Percentiles rank a stretch among this genome's conserved stretches.
Conservation (phyloP, 345 rosid species). For the Eutrema japonicum region DNA sequence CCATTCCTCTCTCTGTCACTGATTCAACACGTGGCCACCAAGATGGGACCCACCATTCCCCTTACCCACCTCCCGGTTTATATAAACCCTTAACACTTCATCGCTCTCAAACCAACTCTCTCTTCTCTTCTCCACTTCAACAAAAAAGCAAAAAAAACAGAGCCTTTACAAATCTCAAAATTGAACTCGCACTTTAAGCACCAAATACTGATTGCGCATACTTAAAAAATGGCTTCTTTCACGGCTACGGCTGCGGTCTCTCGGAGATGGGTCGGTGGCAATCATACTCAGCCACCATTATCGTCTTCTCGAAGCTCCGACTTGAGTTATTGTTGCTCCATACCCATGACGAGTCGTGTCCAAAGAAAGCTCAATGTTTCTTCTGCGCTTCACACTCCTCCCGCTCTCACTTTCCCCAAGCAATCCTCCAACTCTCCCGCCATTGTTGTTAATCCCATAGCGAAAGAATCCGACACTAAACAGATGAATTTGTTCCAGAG, state of each 20-base stretch:
- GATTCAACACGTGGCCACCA: constrained; percentile 45
- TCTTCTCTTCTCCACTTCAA: constrained; percentile 18
- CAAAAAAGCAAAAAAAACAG: constrained; percentile 14
- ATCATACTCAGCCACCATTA: constrained; percentile 39
- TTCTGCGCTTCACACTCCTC: constrained; percentile 60
- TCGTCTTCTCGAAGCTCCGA: constrained; percentile 41
- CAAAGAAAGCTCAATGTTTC: constrained; percentile 42
- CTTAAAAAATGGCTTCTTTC: constrained; percentile 42
- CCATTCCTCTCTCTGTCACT: constrained; percentile 20
- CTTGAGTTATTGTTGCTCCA: constrained; percentile 28
- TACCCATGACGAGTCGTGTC: constrained; percentile 39
- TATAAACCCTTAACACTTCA: constrained; percentile 42
- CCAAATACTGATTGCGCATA: constrained; percentile 18
- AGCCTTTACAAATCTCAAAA: constrained; percentile 27
- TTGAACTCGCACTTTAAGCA: constrained; percentile 20
- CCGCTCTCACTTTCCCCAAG: constrained; percentile 61
- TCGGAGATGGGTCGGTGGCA: constrained; percentile 37
- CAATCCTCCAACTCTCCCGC: constrained; percentile 43
- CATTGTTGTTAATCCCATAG: constrained; percentile 35
- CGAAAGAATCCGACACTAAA: constrained; percentile 32
- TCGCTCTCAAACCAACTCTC: constrained; percentile 44
- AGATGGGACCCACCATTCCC: constrained; percentile 24
- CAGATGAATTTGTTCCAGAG: constrained; percentile 66
- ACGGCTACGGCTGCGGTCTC: constrained; percentile 45
- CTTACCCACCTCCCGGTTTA: constrained; percentile 39